Evolutionary conservation across 139 green algal species (phyloP).

Genomic region (Asterochloris sp.): DNA sequence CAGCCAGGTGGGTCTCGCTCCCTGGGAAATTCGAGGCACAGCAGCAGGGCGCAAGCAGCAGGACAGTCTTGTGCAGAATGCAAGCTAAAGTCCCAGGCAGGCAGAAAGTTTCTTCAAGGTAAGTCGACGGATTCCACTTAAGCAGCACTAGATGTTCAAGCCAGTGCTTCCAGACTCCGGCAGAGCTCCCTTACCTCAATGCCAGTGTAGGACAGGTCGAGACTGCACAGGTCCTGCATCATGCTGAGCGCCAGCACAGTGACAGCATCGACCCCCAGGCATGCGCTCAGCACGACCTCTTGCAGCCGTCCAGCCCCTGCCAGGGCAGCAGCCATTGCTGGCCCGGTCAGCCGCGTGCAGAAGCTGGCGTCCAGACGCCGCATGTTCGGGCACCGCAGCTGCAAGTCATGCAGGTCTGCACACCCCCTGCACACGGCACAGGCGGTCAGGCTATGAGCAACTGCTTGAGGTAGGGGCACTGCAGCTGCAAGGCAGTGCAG

Average conservation of each 20-base stretch:
- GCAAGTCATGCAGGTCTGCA: slow-evolving; percentile 7
- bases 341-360: slow-evolving; percentile 38
- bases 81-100: no score
- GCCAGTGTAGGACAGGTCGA: slow-evolving; percentile 59
- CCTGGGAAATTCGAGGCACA: no score
- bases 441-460: no score
- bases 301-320: slow-evolving; percentile 4
- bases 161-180: neutral
- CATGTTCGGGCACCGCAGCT: slow-evolving; percentile 29
- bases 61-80: no score
- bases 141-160: no score
- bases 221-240: slow-evolving; percentile 28
- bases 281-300: slow-evolving; percentile 24
- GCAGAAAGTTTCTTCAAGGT: no score
- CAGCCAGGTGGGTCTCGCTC: no score
- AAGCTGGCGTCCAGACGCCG: slow-evolving; percentile 50
- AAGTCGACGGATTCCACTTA: no score
- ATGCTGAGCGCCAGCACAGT: slow-evolving; percentile 26
- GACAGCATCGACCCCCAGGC: slow-evolving; percentile 21
- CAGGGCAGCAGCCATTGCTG: slow-evolving; percentile 11
- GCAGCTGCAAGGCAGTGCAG: slow-evolving; percentile 3
- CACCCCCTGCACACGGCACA: slow-evolving; percentile 17
- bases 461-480: no score
- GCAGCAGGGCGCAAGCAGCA: no score
- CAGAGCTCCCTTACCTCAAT: slow-evolving; percentile 8